Conservation (phyloP, 441 rosid species). For the Manihot esculenta region DNA sequence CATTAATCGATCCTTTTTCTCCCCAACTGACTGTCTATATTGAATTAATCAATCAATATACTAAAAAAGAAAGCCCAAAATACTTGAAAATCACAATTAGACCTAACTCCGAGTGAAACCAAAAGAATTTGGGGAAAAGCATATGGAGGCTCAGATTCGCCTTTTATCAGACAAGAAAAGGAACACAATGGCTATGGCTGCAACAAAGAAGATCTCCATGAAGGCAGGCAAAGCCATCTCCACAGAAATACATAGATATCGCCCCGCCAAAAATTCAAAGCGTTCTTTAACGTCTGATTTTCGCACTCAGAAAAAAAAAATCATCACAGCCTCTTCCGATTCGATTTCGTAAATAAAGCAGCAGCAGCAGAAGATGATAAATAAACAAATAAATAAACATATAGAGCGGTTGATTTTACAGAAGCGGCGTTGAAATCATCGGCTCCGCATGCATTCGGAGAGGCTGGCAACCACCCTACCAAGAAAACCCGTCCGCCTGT, state of each 20-base stretch:
- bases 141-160: constrained; percentile 65
- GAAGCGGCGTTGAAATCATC: background rate
- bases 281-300: constrained; percentile 31
- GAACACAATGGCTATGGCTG: constrained; percentile 39
- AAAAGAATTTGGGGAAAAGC: too few species aligned
- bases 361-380: background rate
- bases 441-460: constrained; percentile 1
- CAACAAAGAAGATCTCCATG: constrained; percentile 18
- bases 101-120: too few species aligned
- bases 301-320: background rate
- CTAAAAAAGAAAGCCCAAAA: too few species aligned
- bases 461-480: constrained; percentile 18
- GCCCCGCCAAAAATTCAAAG: constrained; percentile 45
- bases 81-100: too few species aligned
- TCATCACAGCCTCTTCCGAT: constrained; percentile 42
- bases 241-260: constrained; percentile 7
- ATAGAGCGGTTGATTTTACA: background rate
- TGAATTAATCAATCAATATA: too few species aligned
- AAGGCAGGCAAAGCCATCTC: too few species aligned
- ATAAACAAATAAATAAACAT: too few species aligned
- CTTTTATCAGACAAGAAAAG: constrained; percentile 47
- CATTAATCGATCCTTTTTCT: too few species aligned
- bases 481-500: constrained; percentile 2
- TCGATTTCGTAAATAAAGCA: too few species aligned
- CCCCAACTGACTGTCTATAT: too few species aligned